Percentiles rank a stretch among this genome's conserved stretches.
Conservation (phyloP, 2,329 filamentous ascomycete genomes). For the Didymella arachidicola region DNA sequence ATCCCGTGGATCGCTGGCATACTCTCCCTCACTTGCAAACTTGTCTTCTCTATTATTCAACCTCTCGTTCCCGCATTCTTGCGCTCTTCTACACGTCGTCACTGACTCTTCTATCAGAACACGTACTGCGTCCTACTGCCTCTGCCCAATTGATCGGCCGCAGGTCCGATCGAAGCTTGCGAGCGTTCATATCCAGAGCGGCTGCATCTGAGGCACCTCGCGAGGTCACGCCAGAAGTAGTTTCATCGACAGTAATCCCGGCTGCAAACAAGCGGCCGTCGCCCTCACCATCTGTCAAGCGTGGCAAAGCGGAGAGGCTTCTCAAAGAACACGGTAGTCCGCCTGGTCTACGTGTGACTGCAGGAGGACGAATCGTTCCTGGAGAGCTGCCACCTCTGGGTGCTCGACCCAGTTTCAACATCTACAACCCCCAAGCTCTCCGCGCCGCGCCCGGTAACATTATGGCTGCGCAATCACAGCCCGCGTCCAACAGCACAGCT, state of each 20-base stretch:
- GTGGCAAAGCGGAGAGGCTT: conserved; percentile 58
- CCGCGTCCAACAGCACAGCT: conserved; percentile 31
- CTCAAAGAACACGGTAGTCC: conserved; percentile 62
- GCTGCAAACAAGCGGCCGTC: conserved; percentile 52
- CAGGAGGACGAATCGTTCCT: conserved; percentile 62
- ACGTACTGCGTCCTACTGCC: conserved; percentile 53
- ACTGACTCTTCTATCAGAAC: conserved; percentile 40
- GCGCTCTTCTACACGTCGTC: not conserved
- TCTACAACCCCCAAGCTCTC: conserved; percentile 37
- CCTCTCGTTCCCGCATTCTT: not conserved
- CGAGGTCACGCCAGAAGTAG: conserved; percentile 18
- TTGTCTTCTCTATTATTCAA: not conserved
- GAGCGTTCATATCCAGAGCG: conserved; percentile 29
- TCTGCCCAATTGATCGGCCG: conserved; percentile 43
- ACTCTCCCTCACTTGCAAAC: not conserved
- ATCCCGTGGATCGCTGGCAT: not conserved
- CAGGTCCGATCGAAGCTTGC: conserved; percentile 38
- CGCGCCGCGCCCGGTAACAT: conserved; percentile 32
- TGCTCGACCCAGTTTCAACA: conserved; percentile 43
- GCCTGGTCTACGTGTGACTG: conserved; percentile 60
- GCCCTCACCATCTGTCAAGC: conserved; percentile 60
- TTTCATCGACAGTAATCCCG: conserved; percentile 25
- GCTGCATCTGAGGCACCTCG: conserved; percentile 26
- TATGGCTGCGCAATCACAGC: conserved; percentile 36
- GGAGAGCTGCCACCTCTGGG: conserved; percentile 51